Evolutionary conservation across 2,329 filamentous ascomycete genomes (phyloP).

Genomic region (Amesomyces nigricolor): DNA sequence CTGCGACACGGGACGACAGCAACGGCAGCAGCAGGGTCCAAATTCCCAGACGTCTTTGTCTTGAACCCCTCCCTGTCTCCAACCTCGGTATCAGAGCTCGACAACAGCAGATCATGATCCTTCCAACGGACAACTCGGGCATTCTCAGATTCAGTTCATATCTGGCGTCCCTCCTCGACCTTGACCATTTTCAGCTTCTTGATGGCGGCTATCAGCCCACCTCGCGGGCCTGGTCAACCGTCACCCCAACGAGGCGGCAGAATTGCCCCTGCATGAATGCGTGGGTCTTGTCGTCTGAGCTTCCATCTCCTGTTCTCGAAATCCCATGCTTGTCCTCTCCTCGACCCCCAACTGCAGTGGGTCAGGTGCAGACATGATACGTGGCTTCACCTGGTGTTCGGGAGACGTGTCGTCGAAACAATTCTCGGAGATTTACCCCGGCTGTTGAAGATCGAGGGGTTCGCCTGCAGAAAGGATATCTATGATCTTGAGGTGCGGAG

Average conservation of each 20-base stretch:
- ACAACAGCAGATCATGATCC: too few species aligned
- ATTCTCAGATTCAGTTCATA: too few species aligned
- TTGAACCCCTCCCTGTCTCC: neutral
- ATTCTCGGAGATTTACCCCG: too few species aligned
- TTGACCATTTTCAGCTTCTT: neutral
- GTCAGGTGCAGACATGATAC: conserved; percentile 21
- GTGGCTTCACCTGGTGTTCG: conserved; percentile 10
- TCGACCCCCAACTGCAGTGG: conserved; percentile 10
- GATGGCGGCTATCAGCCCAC: neutral
- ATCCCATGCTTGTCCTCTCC: neutral
- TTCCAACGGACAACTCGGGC: too few species aligned
- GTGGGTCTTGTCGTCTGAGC: conserved; percentile 9
- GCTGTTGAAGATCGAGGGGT: neutral
- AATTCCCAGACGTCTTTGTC: neutral
- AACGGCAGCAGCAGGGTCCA: neutral
- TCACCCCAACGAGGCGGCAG: neutral
- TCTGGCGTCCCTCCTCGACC: too few species aligned
- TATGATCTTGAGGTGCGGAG: neutral
- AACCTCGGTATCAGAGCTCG: too few species aligned
- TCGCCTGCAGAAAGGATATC: neutral
- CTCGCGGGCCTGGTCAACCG: neutral
- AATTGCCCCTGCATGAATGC: conserved; percentile 14
- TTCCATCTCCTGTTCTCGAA: conserved; percentile 12
- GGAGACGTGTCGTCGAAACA: too few species aligned
- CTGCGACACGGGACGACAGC: conserved; percentile 4